These are phyloP conservation scores for Pelargonium nanum DNA, from an alignment of 345 rosid genomes.

Conservation along the genomic window DNA sequence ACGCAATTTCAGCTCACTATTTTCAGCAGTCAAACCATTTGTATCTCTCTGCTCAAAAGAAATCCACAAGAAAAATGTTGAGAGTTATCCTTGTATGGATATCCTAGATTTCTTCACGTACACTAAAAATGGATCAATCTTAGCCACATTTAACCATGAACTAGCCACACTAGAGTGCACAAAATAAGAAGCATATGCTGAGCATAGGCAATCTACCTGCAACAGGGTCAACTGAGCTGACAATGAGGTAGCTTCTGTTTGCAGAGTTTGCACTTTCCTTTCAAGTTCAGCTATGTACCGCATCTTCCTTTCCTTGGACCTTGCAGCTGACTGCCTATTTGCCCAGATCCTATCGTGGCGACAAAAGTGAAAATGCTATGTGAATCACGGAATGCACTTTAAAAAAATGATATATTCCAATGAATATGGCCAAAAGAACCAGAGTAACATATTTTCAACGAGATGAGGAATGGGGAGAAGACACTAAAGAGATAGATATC, in stretches of 20 bases:
- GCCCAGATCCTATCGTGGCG: slow-evolving; percentile 70
- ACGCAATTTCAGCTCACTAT: slow-evolving; percentile 75
- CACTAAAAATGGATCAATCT: no score
- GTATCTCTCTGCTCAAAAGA: slow-evolving; percentile 56
- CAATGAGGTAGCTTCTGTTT: slow-evolving; percentile 84
- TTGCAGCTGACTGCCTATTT: slow-evolving; percentile 69
- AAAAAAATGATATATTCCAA: no score
- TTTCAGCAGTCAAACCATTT: slow-evolving; percentile 69
- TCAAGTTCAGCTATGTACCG: slow-evolving; percentile 90
- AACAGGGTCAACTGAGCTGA: slow-evolving; percentile 77
- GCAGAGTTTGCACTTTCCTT: slow-evolving; percentile 76
- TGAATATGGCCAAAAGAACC: neutral
- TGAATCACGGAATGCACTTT: neutral
- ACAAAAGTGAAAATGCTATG: neutral
- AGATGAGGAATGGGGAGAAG: neutral
- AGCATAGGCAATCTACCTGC: slow-evolving; percentile 47
- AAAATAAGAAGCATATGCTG: neutral
- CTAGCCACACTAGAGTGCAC: neutral
- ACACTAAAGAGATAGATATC: neutral
- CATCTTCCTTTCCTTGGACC: slow-evolving; percentile 96
- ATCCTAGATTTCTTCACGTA: neutral
- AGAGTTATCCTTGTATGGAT: neutral
- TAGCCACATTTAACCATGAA: no score
- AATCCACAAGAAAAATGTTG: neutral
- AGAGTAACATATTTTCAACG: neutral